Evolutionary conservation across 495 filamentous ascomycete genomes (phyloP).

Genomic region (Xeromyces bisporus): DNA sequence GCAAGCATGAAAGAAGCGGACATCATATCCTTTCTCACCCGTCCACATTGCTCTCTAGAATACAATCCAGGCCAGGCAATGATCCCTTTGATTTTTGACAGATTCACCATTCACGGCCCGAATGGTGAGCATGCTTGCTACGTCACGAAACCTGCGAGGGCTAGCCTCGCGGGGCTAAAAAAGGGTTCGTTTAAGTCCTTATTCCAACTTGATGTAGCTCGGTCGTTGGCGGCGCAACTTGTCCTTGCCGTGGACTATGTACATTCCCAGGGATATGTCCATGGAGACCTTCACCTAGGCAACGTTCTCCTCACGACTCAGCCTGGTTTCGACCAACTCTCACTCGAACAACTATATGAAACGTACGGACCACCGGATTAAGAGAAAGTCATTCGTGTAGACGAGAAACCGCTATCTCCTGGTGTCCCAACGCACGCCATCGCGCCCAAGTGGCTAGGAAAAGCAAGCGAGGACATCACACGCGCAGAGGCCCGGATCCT

Average conservation of each 20-base stretch:
- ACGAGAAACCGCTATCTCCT: constrained; percentile 11
- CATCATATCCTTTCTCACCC: constrained; percentile 8
- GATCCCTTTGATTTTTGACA: constrained; percentile 22
- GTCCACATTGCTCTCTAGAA: constrained; percentile 1
- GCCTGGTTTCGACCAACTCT: constrained; percentile 8
- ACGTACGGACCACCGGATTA: constrained; percentile 10
- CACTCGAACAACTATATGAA: constrained; percentile 12
- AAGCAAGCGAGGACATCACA: constrained; percentile 11
- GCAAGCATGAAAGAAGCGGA: constrained; percentile 11
- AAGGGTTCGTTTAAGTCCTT: constrained; percentile 13
- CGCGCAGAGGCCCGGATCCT: constrained; percentile 15
- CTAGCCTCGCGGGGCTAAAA: constrained; percentile 16
- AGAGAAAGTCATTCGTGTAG: constrained; percentile 9
- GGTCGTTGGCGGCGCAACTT: constrained; percentile 24
- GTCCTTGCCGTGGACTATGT: constrained; percentile 16
- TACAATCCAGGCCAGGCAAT: constrained; percentile 8
- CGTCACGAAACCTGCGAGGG: constrained; percentile 16
- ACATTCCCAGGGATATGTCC: constrained; percentile 16
- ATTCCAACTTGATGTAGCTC: constrained; percentile 24
- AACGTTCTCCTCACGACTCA: constrained; percentile 14
- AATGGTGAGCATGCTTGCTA: constrained; percentile 29
- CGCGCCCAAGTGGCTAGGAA: constrained; percentile 14
- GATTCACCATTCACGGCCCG: constrained; percentile 22
- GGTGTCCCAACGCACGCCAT: constrained; percentile 9
- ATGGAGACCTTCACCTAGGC: constrained; percentile 18